Base-by-base conservation (phyloP, 176 grass and related monocot species). In the Saccharum spontaneum region DNA sequence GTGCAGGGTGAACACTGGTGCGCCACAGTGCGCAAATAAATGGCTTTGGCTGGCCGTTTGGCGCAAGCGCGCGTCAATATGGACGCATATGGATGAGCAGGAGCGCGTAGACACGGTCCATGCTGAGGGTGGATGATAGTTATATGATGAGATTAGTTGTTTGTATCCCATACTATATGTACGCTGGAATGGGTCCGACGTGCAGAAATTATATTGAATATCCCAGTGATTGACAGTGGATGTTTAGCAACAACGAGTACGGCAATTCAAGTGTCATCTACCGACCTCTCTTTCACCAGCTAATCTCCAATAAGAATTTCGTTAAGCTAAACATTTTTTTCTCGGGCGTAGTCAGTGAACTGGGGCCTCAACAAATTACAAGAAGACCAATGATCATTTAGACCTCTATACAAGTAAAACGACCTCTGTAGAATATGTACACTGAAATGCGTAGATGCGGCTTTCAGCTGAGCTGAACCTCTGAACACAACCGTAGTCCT, bases 361-460 rank as follows among this genome's bases (percentile, higher is more conserved):
- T 23, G 55, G 18, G 0, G 17, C 22, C 55, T 83, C 75, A 76
- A 80, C 76, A 84, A 55, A 73, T 71, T 65, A 72, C 54, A 76
- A 55, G 69, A 84, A 76, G 22, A 76, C 18, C 24, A 50, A 57
- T 50, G 31, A 76, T 80, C 40, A 54, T 75, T 82, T 28, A 67
- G 61, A 44, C 23, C 55, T 39, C 62, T 90, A 28, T 49, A 50
- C 71, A 74, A 31, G 71, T 17, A 76, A 57, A 68, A 76, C 55
- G 69, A 81, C 79, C 89, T 43, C 81, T 89, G 50, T 84, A 83
- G 57, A 61, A n/a, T 61, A 22, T 61, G 57, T 61, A 61, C 84
- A 81, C 12, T 38, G 75, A 26, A 84, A 67, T 71, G 69, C 37
- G 24, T 59, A 23, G 23, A 28, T 12, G 66, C 83, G 70, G 36